Base-by-base conservation (phyloP, 1,284 basidiomycete species). In the Apiotrichum gracile region DNA sequence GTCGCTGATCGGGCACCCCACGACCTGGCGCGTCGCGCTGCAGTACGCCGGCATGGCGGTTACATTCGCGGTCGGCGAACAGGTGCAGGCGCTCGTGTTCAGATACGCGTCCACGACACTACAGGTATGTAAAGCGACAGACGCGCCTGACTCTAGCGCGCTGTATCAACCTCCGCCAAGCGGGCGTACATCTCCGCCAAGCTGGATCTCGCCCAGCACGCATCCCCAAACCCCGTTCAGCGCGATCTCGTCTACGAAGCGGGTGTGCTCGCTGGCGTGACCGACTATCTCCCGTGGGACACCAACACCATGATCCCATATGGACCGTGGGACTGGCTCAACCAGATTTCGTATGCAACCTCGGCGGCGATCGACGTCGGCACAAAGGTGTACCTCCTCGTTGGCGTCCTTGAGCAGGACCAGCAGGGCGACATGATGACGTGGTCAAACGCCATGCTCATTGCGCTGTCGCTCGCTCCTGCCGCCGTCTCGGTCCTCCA, bases 221-320 rank as follows among this genome's bases (percentile, higher is more conserved):
- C 86, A 5, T 77, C 88, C 44, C 78, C 83, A 44, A 84, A 88
- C 64, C 84, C 86, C 35, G 70, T 78, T 56, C 78, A 86, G 21
- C 82, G 83, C 50, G 86, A 87, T 61, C 79, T 89, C 29, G 77
- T 90, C n/a, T 82, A 85, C 60, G 88, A 91, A 73, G 87, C 87
- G 16, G 88, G 61, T 3, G 57, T 64, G 13, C 64, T 71, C 47
- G 56, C 60, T 8, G 65, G 62, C 37, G 55, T 61, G 34, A 24
- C 26, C 3, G 16, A 6, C 45, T 55, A 19, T 34, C 38, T n/a
- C n/a, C n/a, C n/a, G n/a, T n/a, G n/a, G n/a, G n/a, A n/a, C n/a
- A n/a, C n/a, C n/a, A n/a, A n/a, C n/a, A n/a, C n/a, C n/a, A n/a
- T n/a, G n/a, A n/a, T n/a, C n/a, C n/a, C n/a, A n/a, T n/a, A n/a